Base-by-base conservation (phyloP, 2,329 filamentous ascomycete genomes). In the Hypoxylon sp. region DNA sequence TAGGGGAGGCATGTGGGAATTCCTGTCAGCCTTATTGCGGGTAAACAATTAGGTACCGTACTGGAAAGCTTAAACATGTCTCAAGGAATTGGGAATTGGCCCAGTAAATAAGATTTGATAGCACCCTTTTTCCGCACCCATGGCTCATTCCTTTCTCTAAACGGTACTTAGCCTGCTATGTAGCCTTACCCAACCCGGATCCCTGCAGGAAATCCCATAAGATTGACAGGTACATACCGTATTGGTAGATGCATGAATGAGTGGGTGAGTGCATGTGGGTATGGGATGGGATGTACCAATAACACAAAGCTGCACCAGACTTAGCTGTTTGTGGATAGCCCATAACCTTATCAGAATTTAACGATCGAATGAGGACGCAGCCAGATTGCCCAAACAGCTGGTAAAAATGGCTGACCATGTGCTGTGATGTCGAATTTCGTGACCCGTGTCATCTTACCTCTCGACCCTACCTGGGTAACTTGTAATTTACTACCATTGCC, bases 371-470 rank as follows among this genome's bases (percentile, higher is more conserved):
- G 50, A 60, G 62, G 50, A 56, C 51, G 50, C 49, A 55, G 49
- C 9, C 49, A 41, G 32, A 50, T 50, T 45, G n/a, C 25, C 60
- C 52, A 46, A 46, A 49, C 36, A 17, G 55, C 50, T 51, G 65
- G 59, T 48, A 64, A 66, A 53, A 48, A 46, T 46, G 32, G 46
- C 17, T 60, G 61, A 43, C 56, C 51, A 53, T 43, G 50, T 63
- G 28, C 32, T 17, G 53, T 60, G 60, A 59, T 58, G 25, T 55
- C 49, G n/a, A 30, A 63, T 69, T 65, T 69, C 55, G 66, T 69
- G 69, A 69, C 69, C 66, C 66, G 66, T 71, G 69, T 71, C 69
- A 71, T 65, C 51, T 69, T 62, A 62, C 49, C 65, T 64, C 19
- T 34, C 32, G 51, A 36, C 43, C 53, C 32, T 50, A 38, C 55